Conservation (phyloP, 768 basidiomycete genomes). For the Phaeolepiota aurea region DNA sequence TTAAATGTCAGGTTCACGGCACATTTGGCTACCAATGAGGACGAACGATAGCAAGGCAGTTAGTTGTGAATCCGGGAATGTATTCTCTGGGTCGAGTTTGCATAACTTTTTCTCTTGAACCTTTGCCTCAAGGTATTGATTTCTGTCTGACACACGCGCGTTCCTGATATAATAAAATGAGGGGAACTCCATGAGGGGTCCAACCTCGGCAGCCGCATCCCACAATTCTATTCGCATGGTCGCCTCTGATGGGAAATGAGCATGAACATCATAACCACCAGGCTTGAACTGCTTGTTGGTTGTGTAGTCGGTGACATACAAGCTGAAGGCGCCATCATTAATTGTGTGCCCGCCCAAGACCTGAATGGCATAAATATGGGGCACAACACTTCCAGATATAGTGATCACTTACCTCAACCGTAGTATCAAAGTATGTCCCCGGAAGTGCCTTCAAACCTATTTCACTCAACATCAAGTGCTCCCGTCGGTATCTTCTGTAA, state of each 20-base stretch:
- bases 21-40: conserved; percentile 10
- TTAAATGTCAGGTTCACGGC: too few relatives aligned
- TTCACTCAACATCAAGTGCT: conserved; percentile 44
- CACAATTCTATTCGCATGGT: conserved; percentile 55
- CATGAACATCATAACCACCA: conserved; percentile 38
- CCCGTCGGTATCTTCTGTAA: conserved; percentile 6
- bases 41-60: conserved; percentile 43
- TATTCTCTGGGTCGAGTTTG: conserved; percentile 31
- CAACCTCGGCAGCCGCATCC: conserved; percentile 37
- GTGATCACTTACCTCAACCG: conserved; percentile 42
- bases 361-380: conserved; percentile 19
- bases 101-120: conserved; percentile 35
- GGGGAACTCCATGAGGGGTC: conserved; percentile 34
- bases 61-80: conserved; percentile 27
- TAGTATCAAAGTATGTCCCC: conserved; percentile 52
- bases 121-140: conserved; percentile 45
- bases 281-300: conserved; percentile 22
- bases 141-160: conserved; percentile 25
- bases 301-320: conserved; percentile 68
- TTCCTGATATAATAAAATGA: conserved; percentile 49
- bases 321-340: conserved; percentile 26
- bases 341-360: conserved; percentile 36
- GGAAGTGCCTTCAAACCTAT: conserved; percentile 34
- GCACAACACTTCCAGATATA: background rate
- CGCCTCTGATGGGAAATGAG: conserved; percentile 28